Evolutionary conservation across 2,329 filamentous ascomycete genomes (phyloP), one percentile per base, ranked within the genome.

Genomic region (Fusarium oxysporum): DNA sequence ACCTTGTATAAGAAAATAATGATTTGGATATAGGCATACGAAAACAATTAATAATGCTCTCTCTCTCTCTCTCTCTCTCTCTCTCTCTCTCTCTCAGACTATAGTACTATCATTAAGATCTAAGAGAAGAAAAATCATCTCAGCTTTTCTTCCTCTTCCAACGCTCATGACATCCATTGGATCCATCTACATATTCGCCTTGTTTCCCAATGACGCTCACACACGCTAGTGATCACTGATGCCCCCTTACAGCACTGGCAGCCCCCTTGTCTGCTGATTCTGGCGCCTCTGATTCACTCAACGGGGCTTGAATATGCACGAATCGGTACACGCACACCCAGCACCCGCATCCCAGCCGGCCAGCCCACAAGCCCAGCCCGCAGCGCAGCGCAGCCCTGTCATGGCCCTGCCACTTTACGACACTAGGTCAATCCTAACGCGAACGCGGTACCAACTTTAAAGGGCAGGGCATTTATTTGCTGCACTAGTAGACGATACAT

Each of bases 361-460:
- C 30, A 35, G 32, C n/a, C 48, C 32, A 51, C 32, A 35, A 33
- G 47, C 48, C 30, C 48, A 51, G 32, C 63, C 70, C 61, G 53
- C 66, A 62, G 62, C 62, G 59, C 71, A 72, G 56, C 71, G 61
- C 71, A 68, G 60, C 65, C 71, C 72, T 75, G 69, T 57, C 64
- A 66, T 63, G 60, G 65, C 73, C 76, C 76, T 77, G 72, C 76
- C 76, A 78, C 73, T 76, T 71, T 71, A 63, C 67, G 76, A 76
- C 76, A 77, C 74, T 76, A 73, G 47, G 47, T 50, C 16, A 68
- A 66, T 71, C 62, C 68, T 23, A 74, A 80, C 78, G 78, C 78
- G 78, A 79, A 80, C 78, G 78, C 78, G 78, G 71, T 78, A 75
- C 70, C 63, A 78, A 75, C 64, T 70, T 73, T 78, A 78, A 74